Evolutionary conservation across 768 basidiomycete genomes (phyloP).

Genomic region (Leccinum disarticulatum): DNA sequence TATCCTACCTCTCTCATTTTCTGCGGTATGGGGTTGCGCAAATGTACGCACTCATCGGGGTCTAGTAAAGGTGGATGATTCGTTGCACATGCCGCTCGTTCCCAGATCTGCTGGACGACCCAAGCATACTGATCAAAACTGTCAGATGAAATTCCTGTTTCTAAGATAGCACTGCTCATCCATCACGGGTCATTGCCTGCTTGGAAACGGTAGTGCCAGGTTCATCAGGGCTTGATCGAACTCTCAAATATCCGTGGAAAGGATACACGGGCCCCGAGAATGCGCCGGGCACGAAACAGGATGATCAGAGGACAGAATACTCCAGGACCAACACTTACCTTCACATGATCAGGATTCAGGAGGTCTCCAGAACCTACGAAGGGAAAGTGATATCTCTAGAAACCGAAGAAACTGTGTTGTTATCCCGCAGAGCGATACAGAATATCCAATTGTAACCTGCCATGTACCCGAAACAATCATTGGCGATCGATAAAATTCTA

Average conservation of each 20-base stretch:
- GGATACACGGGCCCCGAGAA: background rate
- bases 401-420: too few species aligned
- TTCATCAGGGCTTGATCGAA: background rate
- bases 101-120: background rate
- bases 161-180: background rate
- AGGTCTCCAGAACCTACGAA: background rate
- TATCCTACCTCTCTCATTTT: background rate
- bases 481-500: too few species aligned
- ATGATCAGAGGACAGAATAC: background rate
- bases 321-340: background rate
- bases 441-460: too few species aligned
- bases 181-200: background rate
- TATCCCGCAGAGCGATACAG: background rate
- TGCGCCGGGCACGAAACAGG: background rate
- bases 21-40: background rate
- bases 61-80: background rate
- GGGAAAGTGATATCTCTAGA: background rate
- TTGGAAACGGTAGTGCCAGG: background rate
- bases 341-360: too few species aligned
- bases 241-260: background rate
- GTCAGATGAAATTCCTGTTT: background rate
- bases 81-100: background rate
- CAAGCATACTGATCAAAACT: background rate
- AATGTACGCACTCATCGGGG: background rate
- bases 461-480: too few species aligned